Percentiles rank a stretch among this genome's conserved stretches.
Evolutionary conservation across 148 eudicot species (phyloP).

Genomic region (Silene uniflora): DNA sequence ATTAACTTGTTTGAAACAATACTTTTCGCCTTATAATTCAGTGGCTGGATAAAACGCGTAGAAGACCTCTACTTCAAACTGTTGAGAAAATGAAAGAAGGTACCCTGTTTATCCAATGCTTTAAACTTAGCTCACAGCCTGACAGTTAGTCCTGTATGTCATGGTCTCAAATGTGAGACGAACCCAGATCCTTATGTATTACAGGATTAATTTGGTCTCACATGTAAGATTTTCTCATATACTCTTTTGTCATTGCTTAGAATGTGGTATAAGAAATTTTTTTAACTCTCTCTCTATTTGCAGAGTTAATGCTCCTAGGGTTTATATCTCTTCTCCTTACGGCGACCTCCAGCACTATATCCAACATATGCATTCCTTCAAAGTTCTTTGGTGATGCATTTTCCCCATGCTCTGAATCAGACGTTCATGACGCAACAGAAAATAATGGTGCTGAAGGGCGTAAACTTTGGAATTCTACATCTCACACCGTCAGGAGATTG

Average conservation of each 20-base stretch:
- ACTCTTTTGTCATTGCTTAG: not conserved
- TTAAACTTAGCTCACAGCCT: not conserved
- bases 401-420: constrained; percentile 75
- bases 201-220: not conserved
- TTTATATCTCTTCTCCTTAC: constrained; percentile 90
- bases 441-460: constrained; percentile 41
- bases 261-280: constrained; percentile 10
- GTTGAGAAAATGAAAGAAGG: constrained; percentile 99
- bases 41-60: constrained; percentile 80
- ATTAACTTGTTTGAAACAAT: not conserved
- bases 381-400: constrained; percentile 69
- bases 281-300: constrained; percentile 17
- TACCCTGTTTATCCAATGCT: constrained; percentile 15
- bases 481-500: constrained; percentile 49
- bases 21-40: constrained; percentile 28
- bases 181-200: not conserved
- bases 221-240: not conserved
- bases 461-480: constrained; percentile 51
- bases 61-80: constrained; percentile 84
- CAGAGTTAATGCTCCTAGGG: constrained; percentile 98
- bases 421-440: constrained; percentile 45
- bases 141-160: not conserved
- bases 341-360: constrained; percentile 80
- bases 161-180: not conserved
- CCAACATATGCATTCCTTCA: constrained; percentile 76